Conservation (phyloP, 2,329 filamentous ascomycete species). For the Curvularia sp. region DNA sequence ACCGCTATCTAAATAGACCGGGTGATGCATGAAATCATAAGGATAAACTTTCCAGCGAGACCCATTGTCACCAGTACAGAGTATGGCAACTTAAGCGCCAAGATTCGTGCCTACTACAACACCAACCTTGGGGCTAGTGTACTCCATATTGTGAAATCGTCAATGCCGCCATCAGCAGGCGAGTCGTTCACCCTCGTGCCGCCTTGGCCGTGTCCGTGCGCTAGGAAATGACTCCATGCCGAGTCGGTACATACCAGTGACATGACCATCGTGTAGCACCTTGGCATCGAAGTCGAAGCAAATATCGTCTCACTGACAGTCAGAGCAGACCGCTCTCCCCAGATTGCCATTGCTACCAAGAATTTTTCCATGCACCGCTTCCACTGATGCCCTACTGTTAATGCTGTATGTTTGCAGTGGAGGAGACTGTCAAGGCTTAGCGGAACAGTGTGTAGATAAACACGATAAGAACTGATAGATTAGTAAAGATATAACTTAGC, state of each 20-base stretch:
- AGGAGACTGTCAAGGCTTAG: too few species aligned
- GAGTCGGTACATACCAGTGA: not conserved
- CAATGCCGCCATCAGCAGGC: not conserved
- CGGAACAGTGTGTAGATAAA: too few species aligned
- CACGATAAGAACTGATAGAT: too few species aligned
- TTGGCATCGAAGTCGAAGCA: not conserved
- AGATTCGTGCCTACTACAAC: not conserved
- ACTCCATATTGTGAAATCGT: too few species aligned
- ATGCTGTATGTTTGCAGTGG: not conserved
- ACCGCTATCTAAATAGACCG: not conserved
- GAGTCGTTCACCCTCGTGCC: not conserved
- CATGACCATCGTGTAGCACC: not conserved
- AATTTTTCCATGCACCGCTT: not conserved
- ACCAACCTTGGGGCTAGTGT: not conserved
- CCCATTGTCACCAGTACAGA: not conserved
- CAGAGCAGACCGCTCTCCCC: not conserved
- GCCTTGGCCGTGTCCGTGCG: not conserved
- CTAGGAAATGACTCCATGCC: not conserved
- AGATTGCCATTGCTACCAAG: not conserved
- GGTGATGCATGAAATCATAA: not conserved
- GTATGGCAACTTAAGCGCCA: not conserved
- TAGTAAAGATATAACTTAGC: too few species aligned
- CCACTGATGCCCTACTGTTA: not conserved
- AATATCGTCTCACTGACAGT: not conserved
- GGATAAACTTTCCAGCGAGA: not conserved